These are phyloP conservation scores for Tilletiaria anomala DNA, from an alignment of 1,284 basidiomycete species.

Conservation along the genomic window DNA sequence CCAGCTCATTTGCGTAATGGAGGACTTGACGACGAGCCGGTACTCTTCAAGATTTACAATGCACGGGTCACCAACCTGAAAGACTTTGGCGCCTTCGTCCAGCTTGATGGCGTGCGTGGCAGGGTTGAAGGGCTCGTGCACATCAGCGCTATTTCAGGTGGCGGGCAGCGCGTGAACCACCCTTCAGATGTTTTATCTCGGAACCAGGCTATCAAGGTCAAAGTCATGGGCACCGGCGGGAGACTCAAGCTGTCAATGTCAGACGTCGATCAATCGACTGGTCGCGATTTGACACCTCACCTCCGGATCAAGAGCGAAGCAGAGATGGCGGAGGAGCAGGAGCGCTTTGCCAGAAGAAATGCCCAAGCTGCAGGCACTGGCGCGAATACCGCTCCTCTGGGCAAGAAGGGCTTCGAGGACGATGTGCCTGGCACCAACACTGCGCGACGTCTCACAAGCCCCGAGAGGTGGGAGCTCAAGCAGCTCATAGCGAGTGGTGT, in stretches of 20 bases:
- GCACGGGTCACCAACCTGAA: conserved; percentile 73
- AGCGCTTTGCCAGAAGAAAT: conserved; percentile 8
- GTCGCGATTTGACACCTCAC: conserved; percentile 80
- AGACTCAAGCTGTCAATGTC: conserved; percentile 80
- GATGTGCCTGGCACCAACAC: conserved; percentile 21
- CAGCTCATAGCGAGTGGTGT: conserved; percentile 93
- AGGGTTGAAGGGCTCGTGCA: conserved; percentile 90
- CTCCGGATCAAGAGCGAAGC: conserved; percentile 82
- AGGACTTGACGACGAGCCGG: conserved; percentile 54
- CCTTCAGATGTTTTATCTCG: conserved; percentile 71
- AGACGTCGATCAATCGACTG: conserved; percentile 82
- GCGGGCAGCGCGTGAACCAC: conserved; percentile 58
- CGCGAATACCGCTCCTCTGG: conserved; percentile 43
- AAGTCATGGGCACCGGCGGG: conserved; percentile 62
- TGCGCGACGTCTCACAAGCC: conserved; percentile 82
- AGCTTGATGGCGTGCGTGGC: conserved; percentile 69
- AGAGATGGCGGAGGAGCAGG: conserved; percentile 44
- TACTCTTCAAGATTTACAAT: conserved; percentile 87
- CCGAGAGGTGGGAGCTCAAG: conserved; percentile 98
- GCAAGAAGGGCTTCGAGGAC: conserved; percentile 6
- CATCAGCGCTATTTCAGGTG: conserved; percentile 73
- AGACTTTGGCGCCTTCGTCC: conserved; percentile 90
- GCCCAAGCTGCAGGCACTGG: conserved; percentile 39
- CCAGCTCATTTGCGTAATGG: conserved; percentile 9
- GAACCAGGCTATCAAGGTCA: conserved; percentile 78